These are phyloP conservation scores for Pleurotus tuoliensis DNA, from an alignment of 768 basidiomycete species.

Conservation along the genomic window DNA sequence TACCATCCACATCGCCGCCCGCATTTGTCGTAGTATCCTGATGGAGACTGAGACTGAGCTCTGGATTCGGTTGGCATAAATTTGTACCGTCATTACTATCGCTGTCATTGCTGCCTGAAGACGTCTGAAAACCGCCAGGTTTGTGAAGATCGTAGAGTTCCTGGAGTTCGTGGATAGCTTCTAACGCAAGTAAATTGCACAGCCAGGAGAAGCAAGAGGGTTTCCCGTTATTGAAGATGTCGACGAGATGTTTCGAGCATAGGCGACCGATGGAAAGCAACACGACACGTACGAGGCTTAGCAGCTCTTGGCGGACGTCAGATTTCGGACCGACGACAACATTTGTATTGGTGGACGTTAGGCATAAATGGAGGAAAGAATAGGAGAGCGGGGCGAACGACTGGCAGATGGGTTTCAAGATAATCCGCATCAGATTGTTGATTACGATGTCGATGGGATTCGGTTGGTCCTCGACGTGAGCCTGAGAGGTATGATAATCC, in stretches of 20 bases:
- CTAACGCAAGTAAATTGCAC: conserved; percentile 30
- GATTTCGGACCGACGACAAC: conserved; percentile 7
- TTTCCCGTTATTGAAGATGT: background rate
- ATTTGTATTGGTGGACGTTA: conserved; percentile 5
- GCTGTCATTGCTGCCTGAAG: conserved; percentile 5
- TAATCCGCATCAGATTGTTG: conserved; percentile 9
- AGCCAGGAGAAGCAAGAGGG: conserved; percentile 10
- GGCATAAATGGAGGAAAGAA: conserved; percentile 13
- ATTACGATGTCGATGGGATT: conserved; percentile 14
- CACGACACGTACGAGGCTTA: conserved; percentile 23
- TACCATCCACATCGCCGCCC: background rate
- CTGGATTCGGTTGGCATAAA: background rate
- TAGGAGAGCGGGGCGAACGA: conserved; percentile 25
- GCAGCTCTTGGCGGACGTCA: conserved; percentile 24
- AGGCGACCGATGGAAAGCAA: conserved; percentile 10
- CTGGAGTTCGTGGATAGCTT: conserved; percentile 35
- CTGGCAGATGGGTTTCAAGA: conserved; percentile 23
- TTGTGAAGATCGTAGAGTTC: conserved; percentile 16
- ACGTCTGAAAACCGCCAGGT: background rate
- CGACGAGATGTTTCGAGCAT: no score
- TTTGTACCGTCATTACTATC: background rate
- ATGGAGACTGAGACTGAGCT: background rate
- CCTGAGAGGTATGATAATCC: background rate
- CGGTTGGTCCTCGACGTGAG: background rate
- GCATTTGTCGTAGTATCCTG: background rate